These are phyloP conservation scores for Ganoderma boninense DNA, from an alignment of 1,284 basidiomycete species.

Conservation along the genomic window DNA sequence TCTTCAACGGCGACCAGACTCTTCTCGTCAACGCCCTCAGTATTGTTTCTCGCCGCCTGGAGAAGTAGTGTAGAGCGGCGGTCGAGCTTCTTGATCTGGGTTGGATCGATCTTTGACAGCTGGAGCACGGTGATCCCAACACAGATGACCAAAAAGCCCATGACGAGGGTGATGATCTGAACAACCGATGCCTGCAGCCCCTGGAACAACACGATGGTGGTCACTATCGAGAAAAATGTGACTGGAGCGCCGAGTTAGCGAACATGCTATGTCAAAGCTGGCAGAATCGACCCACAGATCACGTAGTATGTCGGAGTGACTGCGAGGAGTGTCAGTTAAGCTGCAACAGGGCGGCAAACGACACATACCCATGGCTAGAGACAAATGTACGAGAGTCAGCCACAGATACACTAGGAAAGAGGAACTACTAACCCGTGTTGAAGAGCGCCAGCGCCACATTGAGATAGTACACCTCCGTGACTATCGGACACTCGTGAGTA, in stretches of 20 bases:
- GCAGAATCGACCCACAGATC: conserved; percentile 60
- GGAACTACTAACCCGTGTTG: conserved; percentile 75
- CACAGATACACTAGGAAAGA: conserved; percentile 9
- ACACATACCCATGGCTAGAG: conserved; percentile 76
- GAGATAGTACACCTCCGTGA: conserved; percentile 94
- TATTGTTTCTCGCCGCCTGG: conserved; percentile 74
- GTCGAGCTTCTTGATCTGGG: conserved; percentile 78
- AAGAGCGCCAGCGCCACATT: conserved; percentile 97
- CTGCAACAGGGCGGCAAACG: background rate
- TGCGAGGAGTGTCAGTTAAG: conserved; percentile 41
- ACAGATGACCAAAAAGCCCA: conserved; percentile 90
- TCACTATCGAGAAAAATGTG: conserved; percentile 90
- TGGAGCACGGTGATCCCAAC: conserved; percentile 95
- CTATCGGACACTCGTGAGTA: conserved; percentile 45
- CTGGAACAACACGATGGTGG: conserved; percentile 89
- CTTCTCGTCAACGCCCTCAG: conserved; percentile 72
- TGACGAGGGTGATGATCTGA: conserved; percentile 90
- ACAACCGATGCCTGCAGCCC: conserved; percentile 82
- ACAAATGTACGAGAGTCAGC: background rate
- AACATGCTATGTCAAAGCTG: conserved; percentile 5
- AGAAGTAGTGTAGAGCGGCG: conserved; percentile 87
- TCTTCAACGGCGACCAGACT: conserved; percentile 64
- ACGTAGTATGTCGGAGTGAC: conserved; percentile 93
- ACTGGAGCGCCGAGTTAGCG: conserved; percentile 49
- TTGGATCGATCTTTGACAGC: conserved; percentile 93